Base-by-base conservation (phyloP, 441 rosid genomes). In the Gossypium gossypioides region DNA sequence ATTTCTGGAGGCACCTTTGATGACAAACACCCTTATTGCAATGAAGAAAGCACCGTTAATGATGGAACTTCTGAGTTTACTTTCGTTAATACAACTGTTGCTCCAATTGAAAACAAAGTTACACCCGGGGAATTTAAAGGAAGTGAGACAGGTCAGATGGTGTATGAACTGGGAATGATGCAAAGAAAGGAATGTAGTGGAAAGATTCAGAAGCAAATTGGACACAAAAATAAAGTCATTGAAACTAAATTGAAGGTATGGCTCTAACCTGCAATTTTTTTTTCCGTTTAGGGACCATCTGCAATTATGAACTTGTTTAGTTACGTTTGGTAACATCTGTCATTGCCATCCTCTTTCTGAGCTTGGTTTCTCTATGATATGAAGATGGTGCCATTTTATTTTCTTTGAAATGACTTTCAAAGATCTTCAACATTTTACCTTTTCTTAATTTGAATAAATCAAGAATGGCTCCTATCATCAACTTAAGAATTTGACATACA, bases 221-320 rank as follows among this genome's bases (percentile, higher is more conserved):
- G 74, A 51, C 74, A 42, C 74, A 71, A 46, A 74, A 69, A 61
- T 51, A 79, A 74, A 74, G 87, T 62, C 79, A 72, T 61, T 77
- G 63, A 60, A 68, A 72, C 81, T 29, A 71, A 79, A 70, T 76
- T 76, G 73, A 81, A 81, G 97, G 98, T 93, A 78, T 64, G 7
- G 22, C 60, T 71, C 71, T 75, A 42, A 10, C 16, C 52, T 46
- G n/a, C 16, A 46, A 13, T 13, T 10, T 54, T 6, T 6, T 54
- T 59, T 40, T 68, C 50, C 40, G 15, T 40, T 25, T 25, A 48
- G 25, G 55, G 15, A 32, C 58, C 15, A 50, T 48, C 29, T 25
- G 40, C 19, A 27, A 27, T 48, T 67, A 48, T 48, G 40, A 24
- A n/a, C 16, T 66, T 48, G 9, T 7, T 24, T 48, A 25, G 19